Evolutionary conservation across 768 basidiomycete genomes (phyloP), one percentile per base, ranked within the genome.

Genomic region (Butyriboletus loyo): DNA sequence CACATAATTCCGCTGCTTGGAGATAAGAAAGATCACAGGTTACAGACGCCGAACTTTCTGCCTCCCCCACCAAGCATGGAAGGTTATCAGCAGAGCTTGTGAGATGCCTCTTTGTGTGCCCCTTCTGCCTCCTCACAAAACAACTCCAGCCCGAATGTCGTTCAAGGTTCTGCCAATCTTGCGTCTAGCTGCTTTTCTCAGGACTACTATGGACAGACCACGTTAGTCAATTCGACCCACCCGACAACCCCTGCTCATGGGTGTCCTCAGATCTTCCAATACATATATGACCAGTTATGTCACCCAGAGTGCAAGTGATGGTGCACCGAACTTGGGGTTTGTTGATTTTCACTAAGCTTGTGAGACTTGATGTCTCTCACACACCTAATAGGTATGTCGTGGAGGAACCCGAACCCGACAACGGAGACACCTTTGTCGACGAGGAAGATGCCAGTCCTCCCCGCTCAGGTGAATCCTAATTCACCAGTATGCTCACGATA

Each of bases 81-180:
- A 34, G 28, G 7, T 40, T 59, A 50, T 35, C 50, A 24, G 21
- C 57, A 46, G 28, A 46, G 49, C 47, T 60, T 52, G 65, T 67
- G 31, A 51, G 66, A 30, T 24, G 1, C 39, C 19, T 30, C 4
- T 34, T 43, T 50, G 36, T 32, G 14, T 11, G 21, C 28, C 22
- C 22, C 17, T 34, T 30, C 35, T 31, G 28, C 22, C 4, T 34
- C 24, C 22, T 60, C 35, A 62, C 24, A 21, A 17, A 17, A 45
- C n/a, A 32, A 22, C n/a, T 22, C 15, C 38, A 67, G 66, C 30
- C 7, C 50, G 24, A 46, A 38, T 21, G 35, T 50, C 35, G 8
- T 34, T 19, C 55, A 57, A 39, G 42, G 47, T 24, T 4, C 22
- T 35, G 24, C 35, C 28, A 17, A 39, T 34, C 11, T 39, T 10